These are phyloP conservation scores for Clonostachys solani DNA, from an alignment of 2,329 filamentous ascomycete genomes.

Conservation along the genomic window DNA sequence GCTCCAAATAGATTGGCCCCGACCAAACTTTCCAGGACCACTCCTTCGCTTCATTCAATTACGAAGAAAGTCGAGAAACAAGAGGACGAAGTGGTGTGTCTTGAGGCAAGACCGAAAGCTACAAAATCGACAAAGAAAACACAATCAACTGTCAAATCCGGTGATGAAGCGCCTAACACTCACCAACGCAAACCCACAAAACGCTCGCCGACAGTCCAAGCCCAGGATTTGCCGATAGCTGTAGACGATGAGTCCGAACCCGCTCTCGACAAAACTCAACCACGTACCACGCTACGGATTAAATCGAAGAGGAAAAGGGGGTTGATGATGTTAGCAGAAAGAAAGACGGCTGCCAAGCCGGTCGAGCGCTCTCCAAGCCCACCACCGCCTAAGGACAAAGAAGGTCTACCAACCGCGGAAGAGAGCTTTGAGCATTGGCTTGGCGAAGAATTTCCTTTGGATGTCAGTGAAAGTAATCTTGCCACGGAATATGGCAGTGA, in stretches of 20 bases:
- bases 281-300: constrained; percentile 40
- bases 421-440: constrained; percentile 4
- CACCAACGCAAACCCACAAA: background rate
- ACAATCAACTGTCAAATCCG: no score
- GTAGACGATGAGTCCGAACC: background rate
- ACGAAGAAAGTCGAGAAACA: no score
- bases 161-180: no score
- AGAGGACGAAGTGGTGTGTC: no score
- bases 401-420: background rate
- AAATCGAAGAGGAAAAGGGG: constrained; percentile 41
- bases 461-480: background rate
- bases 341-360: constrained; percentile 1
- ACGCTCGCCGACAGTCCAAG: background rate
- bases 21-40: no score
- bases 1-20: no score
- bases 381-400: no score
- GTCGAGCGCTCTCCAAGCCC: background rate
- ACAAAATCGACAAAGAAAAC: no score
- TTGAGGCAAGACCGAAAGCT: no score
- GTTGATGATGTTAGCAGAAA: constrained; percentile 39
- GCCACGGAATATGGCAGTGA: no score
- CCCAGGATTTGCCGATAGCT: background rate
- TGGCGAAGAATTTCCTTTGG: background rate
- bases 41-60: no score
- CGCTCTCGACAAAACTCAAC: constrained; percentile 9